These are phyloP conservation scores for Suhomyces prunicola DNA, from an alignment of 805 yeast genomes.

Conservation along the genomic window DNA sequence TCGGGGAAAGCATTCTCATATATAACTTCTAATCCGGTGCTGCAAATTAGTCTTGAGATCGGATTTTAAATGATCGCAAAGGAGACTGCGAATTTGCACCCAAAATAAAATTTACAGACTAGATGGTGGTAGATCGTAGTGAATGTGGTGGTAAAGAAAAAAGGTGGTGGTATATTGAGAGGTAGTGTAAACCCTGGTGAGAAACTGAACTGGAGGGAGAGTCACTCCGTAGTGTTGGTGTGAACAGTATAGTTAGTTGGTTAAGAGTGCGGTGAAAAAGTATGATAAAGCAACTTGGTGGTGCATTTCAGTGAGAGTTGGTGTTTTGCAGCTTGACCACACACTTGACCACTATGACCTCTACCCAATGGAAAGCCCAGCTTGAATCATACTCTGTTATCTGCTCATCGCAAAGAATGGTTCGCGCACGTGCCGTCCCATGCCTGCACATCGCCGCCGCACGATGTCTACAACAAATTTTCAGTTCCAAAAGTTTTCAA, in stretches of 20 bases:
- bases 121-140: not conserved
- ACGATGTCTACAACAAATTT: conserved; percentile 17
- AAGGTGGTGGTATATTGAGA: not conserved
- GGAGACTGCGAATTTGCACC: no score
- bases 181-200: not conserved
- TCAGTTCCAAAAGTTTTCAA: conserved; percentile 2
- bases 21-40: no score
- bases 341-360: not conserved
- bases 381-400: not conserved
- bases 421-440: not conserved
- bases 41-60: no score
- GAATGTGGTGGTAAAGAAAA: not conserved
- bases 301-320: not conserved
- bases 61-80: no score
- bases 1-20: no score
- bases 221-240: not conserved
- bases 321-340: not conserved
- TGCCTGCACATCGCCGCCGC: conserved; percentile 18
- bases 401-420: not conserved
- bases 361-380: no score
- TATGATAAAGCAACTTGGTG: not conserved
- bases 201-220: not conserved
- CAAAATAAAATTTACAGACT: not conserved
- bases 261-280: no score
- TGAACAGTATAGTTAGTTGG: not conserved